Base-by-base conservation (phyloP, 163 green algal species). In the Volvox carteri region DNA sequence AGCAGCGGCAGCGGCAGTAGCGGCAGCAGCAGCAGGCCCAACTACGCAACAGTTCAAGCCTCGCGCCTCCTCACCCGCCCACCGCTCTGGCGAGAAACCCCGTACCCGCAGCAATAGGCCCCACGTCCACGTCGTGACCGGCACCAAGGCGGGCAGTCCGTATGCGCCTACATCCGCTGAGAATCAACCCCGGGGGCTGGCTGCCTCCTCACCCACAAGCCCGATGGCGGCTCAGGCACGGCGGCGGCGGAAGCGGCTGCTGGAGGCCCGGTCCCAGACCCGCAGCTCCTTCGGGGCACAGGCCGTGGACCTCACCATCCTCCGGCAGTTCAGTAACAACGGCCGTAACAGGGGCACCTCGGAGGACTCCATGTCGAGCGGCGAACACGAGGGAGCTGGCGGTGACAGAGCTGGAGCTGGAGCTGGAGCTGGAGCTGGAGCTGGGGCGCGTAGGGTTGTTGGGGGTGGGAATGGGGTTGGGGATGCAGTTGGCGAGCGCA, bases 171-270 rank as follows among this genome's bases (percentile, higher is more conserved):
- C n/a, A n/a, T n/a, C n/a, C n/a, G n/a, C n/a, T n/a, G n/a, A n/a
- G n/a, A n/a, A n/a, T n/a, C n/a, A n/a, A n/a, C n/a, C n/a, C n/a
- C n/a, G n/a, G n/a, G n/a, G n/a, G n/a, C n/a, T n/a, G n/a, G 18
- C 46, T 30, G 48, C 48, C n/a, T 83, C 75, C n/a, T n/a, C 75
- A 30, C 75, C 75, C 41, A 50, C 28, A 30, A 83, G 75, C 46
- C 75, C 75, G 7, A 83, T 83, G 46, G 75, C 75, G 28, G 75
- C 75, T 5, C 46, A 46, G 30, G 75, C 75, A 6, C 19, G 12
- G 48, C 75, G 75, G n/a, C 75, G 75, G 8, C 75, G 75, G n/a
- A 46, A 68, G 73, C 42, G 41, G 9, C 11, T 30, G 37, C 19
- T 44, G 21, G 73, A 21, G 18, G 37, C 12, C 2, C 3, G 70